Evolutionary conservation across 2,329 filamentous ascomycete species (phyloP), one percentile per base, ranked within the genome.

Genomic region (Exophiala viscosa): DNA sequence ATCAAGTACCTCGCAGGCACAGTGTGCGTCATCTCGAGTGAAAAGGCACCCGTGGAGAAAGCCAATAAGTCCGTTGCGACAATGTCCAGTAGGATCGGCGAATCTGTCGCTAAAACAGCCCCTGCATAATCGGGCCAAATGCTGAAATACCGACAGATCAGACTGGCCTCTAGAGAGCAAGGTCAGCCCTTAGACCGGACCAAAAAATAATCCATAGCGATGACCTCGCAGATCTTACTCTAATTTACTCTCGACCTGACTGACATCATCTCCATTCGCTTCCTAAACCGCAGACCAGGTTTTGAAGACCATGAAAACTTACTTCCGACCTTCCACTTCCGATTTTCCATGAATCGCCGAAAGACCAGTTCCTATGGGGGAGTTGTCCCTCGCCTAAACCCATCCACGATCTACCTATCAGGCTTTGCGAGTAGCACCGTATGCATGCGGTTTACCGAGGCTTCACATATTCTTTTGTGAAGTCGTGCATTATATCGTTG

Each of bases 401-500:
- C n/a, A n/a, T n/a, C n/a, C 23, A 28, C 23, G 23, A 28, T 28
- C 23, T 28, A 5, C 23, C 23, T 28, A 7, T 28, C 23, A n/a
- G 5, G 23, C 23, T 7, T 28, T 28, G 23, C 5, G 23, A 28
- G 5, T 28, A n/a, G n/a, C n/a, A n/a, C n/a, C n/a, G n/a, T n/a
- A n/a, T n/a, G n/a, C n/a, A n/a, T n/a, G n/a, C n/a, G 23, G 23
- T 28, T 28, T 4, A 28, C 23, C 8, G 23, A 28, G 40, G 20
- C 9, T 42, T 18, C 40, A n/a, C 33, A 31, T 45, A 36, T 31
- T 45, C 28, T 45, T 45, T 14, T 14, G 43, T 45, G 17, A 45
- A 45, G 43, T 45, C 43, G 31, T 45, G 43, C 33, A 34, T 33
- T n/a, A 45, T 34, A 35, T 45, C 31, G 17, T 45, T 45, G 14